These are phyloP conservation scores for Polyporus arcularius DNA, from an alignment of 768 basidiomycete species.

Conservation along the genomic window DNA sequence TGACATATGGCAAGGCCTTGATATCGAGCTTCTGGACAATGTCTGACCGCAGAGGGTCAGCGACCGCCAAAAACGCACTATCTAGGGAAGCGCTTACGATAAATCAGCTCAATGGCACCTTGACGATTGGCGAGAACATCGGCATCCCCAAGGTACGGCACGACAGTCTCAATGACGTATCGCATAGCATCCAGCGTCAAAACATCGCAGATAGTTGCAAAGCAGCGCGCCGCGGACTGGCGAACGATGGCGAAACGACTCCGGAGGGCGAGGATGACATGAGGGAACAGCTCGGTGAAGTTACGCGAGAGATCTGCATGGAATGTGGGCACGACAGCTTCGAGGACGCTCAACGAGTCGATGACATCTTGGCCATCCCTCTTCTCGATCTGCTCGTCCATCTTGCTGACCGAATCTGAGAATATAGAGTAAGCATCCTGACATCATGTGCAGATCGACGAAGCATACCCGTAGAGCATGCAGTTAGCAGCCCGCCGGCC, in stretches of 20 bases:
- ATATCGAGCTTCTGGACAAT: constrained; percentile 90
- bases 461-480: constrained; percentile 63
- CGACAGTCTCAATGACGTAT: constrained; percentile 80
- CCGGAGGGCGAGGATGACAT: constrained; percentile 74
- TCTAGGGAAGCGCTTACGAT: constrained; percentile 61
- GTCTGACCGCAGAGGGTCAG: constrained; percentile 47
- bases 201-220: constrained; percentile 85
- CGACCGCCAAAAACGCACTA: neutral
- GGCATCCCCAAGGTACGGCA: constrained; percentile 84
- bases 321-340: constrained; percentile 76
- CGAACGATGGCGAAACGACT: constrained; percentile 90
- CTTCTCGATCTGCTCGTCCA: constrained; percentile 67
- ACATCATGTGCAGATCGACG: neutral
- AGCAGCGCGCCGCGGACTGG: constrained; percentile 82
- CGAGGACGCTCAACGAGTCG: constrained; percentile 88
- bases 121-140: constrained; percentile 74
- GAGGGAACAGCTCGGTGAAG: constrained; percentile 73
- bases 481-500: constrained; percentile 71
- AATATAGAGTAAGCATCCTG: neutral
- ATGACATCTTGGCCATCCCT: constrained; percentile 87
- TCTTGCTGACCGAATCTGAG: constrained; percentile 55
- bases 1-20: constrained; percentile 93
- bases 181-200: constrained; percentile 87
- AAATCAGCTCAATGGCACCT: constrained; percentile 87
- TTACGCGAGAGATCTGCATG: constrained; percentile 69